These are phyloP conservation scores for Penicillium sp. DNA, from an alignment of 2,329 filamentous ascomycete genomes.

Conservation along the genomic window DNA sequence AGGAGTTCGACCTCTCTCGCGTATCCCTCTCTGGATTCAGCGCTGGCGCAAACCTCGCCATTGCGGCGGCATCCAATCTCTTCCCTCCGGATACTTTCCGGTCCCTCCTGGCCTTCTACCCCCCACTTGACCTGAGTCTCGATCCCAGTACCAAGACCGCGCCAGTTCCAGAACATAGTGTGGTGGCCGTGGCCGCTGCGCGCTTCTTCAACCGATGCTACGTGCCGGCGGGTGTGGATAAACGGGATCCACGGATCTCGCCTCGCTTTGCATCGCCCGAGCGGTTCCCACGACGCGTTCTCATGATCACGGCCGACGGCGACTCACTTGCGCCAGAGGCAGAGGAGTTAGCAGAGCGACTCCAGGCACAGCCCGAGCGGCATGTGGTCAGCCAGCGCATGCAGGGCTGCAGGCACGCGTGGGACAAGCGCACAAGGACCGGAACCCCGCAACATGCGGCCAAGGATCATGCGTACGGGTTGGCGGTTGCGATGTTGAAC, in stretches of 20 bases:
- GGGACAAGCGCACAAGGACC: conserved; percentile 35
- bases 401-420: conserved; percentile 39
- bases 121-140: conserved; percentile 26
- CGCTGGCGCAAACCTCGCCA: conserved; percentile 43
- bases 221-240: conserved; percentile 24
- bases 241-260: conserved; percentile 34
- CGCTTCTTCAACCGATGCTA: conserved; percentile 34
- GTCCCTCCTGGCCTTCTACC: conserved; percentile 36
- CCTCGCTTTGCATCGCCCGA: conserved; percentile 28
- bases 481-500: conserved; percentile 34
- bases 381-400: conserved; percentile 34
- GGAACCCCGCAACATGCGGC: conserved; percentile 29
- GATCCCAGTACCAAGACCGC: conserved; percentile 21
- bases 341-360: conserved; percentile 29
- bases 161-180: conserved; percentile 21
- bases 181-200: conserved; percentile 24
- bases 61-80: conserved; percentile 30
- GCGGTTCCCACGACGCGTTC: conserved; percentile 29
- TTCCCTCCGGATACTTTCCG: conserved; percentile 34
- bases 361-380: conserved; percentile 19
- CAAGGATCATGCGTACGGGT: conserved; percentile 36
- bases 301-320: conserved; percentile 32
- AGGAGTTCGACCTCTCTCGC: conserved; percentile 33
- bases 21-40: conserved; percentile 45
- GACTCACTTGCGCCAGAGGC: conserved; percentile 33